phyloP scores from a whole-genome alignment of 768 basidiomycete genomes.

The Lenzites betulinus region DNA sequence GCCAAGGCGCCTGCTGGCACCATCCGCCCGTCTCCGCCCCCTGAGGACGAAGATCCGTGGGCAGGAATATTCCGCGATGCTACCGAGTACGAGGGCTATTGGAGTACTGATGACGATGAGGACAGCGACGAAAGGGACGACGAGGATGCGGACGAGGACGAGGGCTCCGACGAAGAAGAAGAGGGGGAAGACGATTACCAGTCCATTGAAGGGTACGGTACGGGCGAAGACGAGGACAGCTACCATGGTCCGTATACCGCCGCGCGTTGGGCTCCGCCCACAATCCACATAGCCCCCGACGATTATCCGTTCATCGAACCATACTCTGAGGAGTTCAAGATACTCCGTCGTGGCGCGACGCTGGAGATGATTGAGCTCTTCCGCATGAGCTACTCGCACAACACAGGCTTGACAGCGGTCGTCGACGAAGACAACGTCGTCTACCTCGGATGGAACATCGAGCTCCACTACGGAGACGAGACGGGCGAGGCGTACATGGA shows the following conservation, averaged over 20 bases:
- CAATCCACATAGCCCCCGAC: conserved; percentile 36
- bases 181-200: conserved; percentile 34
- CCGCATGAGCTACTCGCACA: conserved; percentile 55
- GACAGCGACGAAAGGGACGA: conserved; percentile 32
- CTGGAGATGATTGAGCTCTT: conserved; percentile 58
- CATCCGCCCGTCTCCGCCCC: conserved; percentile 31
- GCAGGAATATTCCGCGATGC: conserved; percentile 60
- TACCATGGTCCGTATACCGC: conserved; percentile 45
- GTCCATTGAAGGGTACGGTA: conserved; percentile 32
- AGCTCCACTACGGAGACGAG: conserved; percentile 44
- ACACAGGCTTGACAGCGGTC: conserved; percentile 52
- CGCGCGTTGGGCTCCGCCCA: conserved; percentile 64
- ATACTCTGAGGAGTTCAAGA: conserved; percentile 36
- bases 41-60: conserved; percentile 64
- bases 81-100: conserved; percentile 30
- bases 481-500: conserved; percentile 44
- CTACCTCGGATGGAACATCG: conserved; percentile 72
- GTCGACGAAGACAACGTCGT: conserved; percentile 45
- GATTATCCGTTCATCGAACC: conserved; percentile 38
- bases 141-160: conserved; percentile 28
- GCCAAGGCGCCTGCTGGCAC: conserved; percentile 35
- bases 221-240: conserved; percentile 30
- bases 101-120: conserved; percentile 30
- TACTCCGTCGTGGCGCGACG: conserved; percentile 63
- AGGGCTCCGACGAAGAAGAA: conserved; percentile 33